Percentiles rank a stretch among this genome's conserved stretches.
Conservation (phyloP, 257 asterid genomes). For the Solanum infundibuliforme region DNA sequence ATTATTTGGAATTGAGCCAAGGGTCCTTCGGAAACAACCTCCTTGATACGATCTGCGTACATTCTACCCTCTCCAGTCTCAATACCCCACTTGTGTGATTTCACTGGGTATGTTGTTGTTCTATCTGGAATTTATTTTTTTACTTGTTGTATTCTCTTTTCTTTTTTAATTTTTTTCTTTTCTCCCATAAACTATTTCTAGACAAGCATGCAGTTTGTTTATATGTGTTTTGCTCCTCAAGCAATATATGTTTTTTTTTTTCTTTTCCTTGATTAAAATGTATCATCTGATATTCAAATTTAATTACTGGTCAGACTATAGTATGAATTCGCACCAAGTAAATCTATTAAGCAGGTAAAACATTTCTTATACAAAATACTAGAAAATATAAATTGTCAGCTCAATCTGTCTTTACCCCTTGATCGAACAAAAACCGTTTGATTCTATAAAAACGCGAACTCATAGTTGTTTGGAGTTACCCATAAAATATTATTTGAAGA, state of each 20-base stretch:
- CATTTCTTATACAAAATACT: background rate
- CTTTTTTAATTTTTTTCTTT: background rate
- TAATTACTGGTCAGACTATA: too few relatives aligned
- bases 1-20: background rate
- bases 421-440: too few relatives aligned
- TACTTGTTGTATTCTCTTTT: background rate
- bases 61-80: rapidly evolving
- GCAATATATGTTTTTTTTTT: background rate
- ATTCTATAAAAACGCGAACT: too few relatives aligned
- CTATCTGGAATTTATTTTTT: background rate
- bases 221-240: background rate
- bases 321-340: background rate
- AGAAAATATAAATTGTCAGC: too few relatives aligned
- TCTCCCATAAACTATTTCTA: background rate
- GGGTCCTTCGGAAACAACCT: too few relatives aligned
- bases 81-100: background rate
- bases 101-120: background rate
- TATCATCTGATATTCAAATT: background rate
- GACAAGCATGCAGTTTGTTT: background rate
- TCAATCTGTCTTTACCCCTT: too few relatives aligned
- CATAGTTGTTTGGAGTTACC: too few relatives aligned
- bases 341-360: background rate
- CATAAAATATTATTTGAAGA: background rate
- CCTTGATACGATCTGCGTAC: background rate
- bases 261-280: background rate